Evolutionary conservation across 495 filamentous ascomycete species (phyloP).

Genomic region (Tuber magnatum): DNA sequence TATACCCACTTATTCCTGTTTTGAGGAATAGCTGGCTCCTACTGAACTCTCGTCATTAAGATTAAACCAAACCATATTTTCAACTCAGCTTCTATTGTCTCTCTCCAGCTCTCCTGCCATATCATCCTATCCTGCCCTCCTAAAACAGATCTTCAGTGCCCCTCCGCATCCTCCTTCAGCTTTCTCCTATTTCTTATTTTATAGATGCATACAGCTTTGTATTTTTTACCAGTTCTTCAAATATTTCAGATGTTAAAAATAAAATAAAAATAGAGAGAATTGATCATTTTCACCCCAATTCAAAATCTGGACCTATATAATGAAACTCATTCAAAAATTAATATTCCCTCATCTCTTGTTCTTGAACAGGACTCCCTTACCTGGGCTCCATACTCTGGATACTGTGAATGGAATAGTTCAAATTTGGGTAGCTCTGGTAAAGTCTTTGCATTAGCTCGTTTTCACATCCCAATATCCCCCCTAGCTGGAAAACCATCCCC

Average conservation of each 20-base stretch:
- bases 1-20: not conserved
- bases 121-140: not conserved
- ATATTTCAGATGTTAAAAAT: not conserved
- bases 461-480: too few species aligned
- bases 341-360: not conserved
- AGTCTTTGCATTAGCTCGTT: too few species aligned
- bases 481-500: not conserved
- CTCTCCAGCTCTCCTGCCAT: not conserved
- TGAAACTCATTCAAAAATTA: not conserved
- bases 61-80: not conserved
- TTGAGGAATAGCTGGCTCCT: not conserved
- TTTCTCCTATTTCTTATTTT: not conserved
- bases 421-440: not conserved
- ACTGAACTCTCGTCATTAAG: not conserved
- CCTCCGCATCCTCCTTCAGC: not conserved
- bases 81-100: not conserved
- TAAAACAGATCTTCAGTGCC: not conserved
- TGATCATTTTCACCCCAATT: not conserved
- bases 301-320: not conserved
- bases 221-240: not conserved
- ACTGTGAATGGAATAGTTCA: not conserved
- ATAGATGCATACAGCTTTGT: not conserved
- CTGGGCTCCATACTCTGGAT: not conserved
- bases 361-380: not conserved
- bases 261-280: not conserved